phyloP scores from a whole-genome alignment of 2,329 filamentous ascomycete species.

The Metarhizium guizhouense region DNA sequence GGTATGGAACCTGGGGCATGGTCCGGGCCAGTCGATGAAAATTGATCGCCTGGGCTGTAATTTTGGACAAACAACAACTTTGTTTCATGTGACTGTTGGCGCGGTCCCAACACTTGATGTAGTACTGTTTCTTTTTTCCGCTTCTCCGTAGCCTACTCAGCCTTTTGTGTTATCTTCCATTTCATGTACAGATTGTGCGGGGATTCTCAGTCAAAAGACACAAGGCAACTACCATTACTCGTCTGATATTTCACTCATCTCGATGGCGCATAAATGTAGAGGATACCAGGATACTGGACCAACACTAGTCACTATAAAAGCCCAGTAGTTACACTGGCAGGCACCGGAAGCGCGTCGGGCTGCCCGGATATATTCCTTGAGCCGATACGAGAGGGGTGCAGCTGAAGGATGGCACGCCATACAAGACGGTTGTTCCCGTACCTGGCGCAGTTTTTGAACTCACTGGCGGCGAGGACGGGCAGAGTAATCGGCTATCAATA shows the following conservation, averaged over 20 bases:
- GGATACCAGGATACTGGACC: not conserved
- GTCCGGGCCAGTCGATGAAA: not conserved
- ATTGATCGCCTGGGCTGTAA: not conserved
- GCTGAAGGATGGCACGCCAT: slow-evolving; percentile 2
- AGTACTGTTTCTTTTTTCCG: too few relatives aligned
- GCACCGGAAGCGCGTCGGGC: slow-evolving; percentile 6
- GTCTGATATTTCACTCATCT: not conserved
- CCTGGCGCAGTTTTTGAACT: not conserved
- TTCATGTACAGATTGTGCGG: not conserved
- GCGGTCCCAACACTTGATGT: not conserved
- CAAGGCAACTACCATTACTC: not conserved
- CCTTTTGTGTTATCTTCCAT: not conserved
- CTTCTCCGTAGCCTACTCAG: too few relatives aligned
- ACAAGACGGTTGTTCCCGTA: not conserved
- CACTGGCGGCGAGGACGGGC: not conserved
- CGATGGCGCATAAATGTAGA: not conserved
- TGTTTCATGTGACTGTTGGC: not conserved
- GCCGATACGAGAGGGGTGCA: not conserved
- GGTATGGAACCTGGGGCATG: not conserved
- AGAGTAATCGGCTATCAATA: not conserved
- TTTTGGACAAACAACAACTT: not conserved
- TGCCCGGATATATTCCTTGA: not conserved
- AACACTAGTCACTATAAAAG: slow-evolving; percentile 3
- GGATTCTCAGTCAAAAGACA: not conserved
- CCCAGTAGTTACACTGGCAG: slow-evolving; percentile 10